phyloP scores from a whole-genome alignment of 805 yeast species.

The Lachancea meyersii region DNA sequence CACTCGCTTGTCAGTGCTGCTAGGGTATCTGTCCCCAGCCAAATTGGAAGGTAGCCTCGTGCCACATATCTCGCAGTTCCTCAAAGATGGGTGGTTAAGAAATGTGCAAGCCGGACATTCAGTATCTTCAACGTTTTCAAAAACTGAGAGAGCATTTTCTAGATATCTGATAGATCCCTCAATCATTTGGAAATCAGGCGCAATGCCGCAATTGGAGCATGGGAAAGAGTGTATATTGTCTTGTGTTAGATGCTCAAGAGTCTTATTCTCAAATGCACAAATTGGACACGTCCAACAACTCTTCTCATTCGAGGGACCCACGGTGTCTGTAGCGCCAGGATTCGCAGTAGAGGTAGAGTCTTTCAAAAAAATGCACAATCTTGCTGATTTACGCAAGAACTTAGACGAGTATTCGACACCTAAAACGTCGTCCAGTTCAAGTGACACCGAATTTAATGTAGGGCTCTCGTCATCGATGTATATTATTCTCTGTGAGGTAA shows the following conservation, averaged over 20 bases:
- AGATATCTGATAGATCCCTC: slow-evolving; percentile 19
- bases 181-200: slow-evolving; percentile 35
- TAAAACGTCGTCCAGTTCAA: slow-evolving; percentile 41
- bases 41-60: slow-evolving; percentile 35
- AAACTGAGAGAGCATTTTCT: background rate
- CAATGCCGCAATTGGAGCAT: slow-evolving; percentile 62
- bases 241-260: slow-evolving; percentile 19
- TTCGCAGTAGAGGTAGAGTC: slow-evolving; percentile 2
- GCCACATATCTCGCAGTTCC: slow-evolving; percentile 85
- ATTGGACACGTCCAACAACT: slow-evolving; percentile 81
- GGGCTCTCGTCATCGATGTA: slow-evolving; percentile 55
- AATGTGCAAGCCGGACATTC: slow-evolving; percentile 65
- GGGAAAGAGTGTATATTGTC: slow-evolving; percentile 33
- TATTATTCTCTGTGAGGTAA: slow-evolving; percentile 67
- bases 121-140: slow-evolving; percentile 13
- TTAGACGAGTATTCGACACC: slow-evolving; percentile 41
- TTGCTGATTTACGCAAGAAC: slow-evolving; percentile 73
- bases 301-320: slow-evolving; percentile 10
- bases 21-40: slow-evolving; percentile 17
- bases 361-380: slow-evolving; percentile 44
- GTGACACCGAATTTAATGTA: slow-evolving; percentile 39
- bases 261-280: slow-evolving; percentile 42
- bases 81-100: slow-evolving; percentile 71
- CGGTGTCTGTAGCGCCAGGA: background rate
- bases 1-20: slow-evolving; percentile 29